Conservation (phyloP, 2,329 filamentous ascomycete species). For the Fusarium pseudocircinatum region DNA sequence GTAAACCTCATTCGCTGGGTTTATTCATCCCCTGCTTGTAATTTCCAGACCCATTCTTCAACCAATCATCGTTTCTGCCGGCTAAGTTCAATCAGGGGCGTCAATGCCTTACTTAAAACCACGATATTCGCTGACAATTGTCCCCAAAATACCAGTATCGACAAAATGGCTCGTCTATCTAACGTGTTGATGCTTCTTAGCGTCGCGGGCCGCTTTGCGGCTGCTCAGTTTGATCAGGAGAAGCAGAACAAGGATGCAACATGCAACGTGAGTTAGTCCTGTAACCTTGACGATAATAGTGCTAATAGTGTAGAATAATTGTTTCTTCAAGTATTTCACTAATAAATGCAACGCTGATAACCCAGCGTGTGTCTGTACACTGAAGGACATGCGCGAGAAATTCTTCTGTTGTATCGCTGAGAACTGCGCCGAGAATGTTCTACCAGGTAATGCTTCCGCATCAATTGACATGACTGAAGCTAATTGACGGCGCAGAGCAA, state of each 20-base stretch:
- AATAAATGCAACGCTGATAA: conserved; percentile 11
- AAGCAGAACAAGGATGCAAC: conserved; percentile 1
- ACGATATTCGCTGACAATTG: neutral
- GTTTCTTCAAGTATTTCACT: conserved; percentile 7
- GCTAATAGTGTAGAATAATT: neutral
- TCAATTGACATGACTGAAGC: too few species aligned
- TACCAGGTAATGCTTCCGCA: neutral
- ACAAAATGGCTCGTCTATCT: neutral
- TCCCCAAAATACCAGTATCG: too few species aligned
- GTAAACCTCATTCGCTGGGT: neutral
- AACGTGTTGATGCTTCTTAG: neutral
- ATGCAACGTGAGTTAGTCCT: neutral
- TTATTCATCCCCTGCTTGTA: neutral
- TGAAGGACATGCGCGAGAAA: conserved; percentile 1
- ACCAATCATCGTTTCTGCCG: neutral
- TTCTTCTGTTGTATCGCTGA: conserved; percentile 6
- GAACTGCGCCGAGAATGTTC: neutral
- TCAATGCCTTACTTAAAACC: neutral
- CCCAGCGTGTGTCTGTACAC: neutral
- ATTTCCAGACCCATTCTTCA: neutral
- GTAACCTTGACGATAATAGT: fast-evolving
- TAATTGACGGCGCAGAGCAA: too few species aligned
- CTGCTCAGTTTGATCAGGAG: conserved; percentile 1
- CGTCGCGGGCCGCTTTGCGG: neutral
- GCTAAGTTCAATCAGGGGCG: neutral